Conservation (phyloP, 352 stramenopile species). For the Phytophthora ramorum region DNA sequence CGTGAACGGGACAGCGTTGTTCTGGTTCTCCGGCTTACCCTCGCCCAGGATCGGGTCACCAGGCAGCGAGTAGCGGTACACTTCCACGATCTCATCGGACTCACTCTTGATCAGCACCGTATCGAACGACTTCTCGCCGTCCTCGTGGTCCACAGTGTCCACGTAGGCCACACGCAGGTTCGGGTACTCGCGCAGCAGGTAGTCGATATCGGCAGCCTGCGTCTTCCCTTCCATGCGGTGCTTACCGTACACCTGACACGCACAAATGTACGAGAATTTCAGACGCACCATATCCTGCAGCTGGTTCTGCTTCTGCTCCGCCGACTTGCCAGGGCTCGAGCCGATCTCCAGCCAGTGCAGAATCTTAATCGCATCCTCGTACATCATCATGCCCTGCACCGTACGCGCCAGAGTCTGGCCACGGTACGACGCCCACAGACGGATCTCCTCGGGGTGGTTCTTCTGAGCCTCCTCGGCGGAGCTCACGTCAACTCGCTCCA, state of each 20-base stretch:
- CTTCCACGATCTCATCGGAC: conserved; percentile 72
- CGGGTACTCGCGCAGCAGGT: conserved; percentile 78
- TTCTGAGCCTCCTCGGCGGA: conserved; percentile 75
- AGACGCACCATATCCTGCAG: conserved; percentile 86
- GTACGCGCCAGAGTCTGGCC: conserved; percentile 82
- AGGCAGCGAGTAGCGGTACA: conserved; percentile 85
- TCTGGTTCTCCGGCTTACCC: conserved; percentile 89
- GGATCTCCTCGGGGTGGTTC: conserved; percentile 77
- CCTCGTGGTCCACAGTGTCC: conserved; percentile 57
- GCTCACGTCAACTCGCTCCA: conserved; percentile 83
- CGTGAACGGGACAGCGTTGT: conserved; percentile 83
- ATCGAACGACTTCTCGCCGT: conserved; percentile 60
- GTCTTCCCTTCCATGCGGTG: conserved; percentile 69
- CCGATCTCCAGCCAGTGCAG: conserved; percentile 88
- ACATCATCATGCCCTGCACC: conserved; percentile 89
- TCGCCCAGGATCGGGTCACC: conserved; percentile 84
- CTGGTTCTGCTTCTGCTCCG: conserved; percentile 81
- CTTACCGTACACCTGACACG: conserved; percentile 86
- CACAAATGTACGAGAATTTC: conserved; percentile 90
- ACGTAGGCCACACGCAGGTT: conserved; percentile 90
- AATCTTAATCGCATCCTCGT: conserved; percentile 89
- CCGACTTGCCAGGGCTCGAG: conserved; percentile 63
- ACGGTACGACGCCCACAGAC: conserved; percentile 84
- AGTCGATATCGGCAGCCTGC: conserved; percentile 86
- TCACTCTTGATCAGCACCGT: conserved; percentile 86